Conservation (phyloP, 176 grass and related monocot species). For the Puya raimondii region DNA sequence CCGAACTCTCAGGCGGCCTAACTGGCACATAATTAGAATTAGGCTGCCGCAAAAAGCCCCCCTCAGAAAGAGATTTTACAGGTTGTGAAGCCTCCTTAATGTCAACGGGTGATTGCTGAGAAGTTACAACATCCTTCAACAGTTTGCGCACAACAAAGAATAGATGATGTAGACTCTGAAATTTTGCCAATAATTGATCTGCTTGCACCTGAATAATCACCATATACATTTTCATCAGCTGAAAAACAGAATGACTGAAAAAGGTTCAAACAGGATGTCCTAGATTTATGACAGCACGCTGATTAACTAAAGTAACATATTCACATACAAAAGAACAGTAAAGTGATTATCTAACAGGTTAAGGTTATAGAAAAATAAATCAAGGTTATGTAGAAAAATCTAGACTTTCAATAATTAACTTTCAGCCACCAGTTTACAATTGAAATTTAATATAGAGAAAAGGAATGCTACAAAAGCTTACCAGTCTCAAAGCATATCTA, state of each 20-base stretch:
- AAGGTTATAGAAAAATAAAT: background rate
- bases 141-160: constrained; percentile 76
- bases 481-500: constrained; percentile 68
- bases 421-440: too few species aligned
- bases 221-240: too few species aligned
- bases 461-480: constrained; percentile 26
- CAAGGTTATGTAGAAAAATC: background rate
- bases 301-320: background rate
- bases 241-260: too few species aligned
- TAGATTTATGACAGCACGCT: too few species aligned
- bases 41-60: constrained; percentile 74
- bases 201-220: constrained; percentile 39
- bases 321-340: background rate
- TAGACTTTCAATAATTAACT: too few species aligned
- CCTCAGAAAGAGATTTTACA: constrained; percentile 41
- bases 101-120: constrained; percentile 19
- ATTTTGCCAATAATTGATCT: constrained; percentile 44
- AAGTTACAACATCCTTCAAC: constrained; percentile 61
- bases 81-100: constrained; percentile 16
- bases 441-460: constrained; percentile 9
- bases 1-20: constrained; percentile 24
- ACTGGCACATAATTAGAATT: constrained; percentile 22
- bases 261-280: too few species aligned
- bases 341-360: background rate
- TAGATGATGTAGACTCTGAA: constrained; percentile 72